Conservation (phyloP, 805 yeast genomes). For the Metschnikowia arizonensis region DNA sequence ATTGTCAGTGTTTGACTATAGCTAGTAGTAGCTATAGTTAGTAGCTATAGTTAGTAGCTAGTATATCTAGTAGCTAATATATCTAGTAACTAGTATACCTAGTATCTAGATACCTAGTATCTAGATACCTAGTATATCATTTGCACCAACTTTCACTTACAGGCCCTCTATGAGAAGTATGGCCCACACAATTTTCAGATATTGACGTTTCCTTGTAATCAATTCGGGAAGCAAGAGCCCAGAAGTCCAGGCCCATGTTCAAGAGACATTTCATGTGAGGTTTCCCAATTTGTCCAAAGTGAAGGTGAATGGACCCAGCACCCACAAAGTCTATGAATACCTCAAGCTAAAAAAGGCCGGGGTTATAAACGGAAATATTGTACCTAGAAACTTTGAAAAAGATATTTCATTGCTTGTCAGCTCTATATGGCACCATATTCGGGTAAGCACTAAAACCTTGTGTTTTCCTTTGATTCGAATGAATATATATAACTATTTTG, state of each 20-base stretch:
- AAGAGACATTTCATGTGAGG: conserved; percentile 26
- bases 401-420: conserved; percentile 18
- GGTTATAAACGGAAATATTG: conserved; percentile 45
- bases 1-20: too few relatives aligned
- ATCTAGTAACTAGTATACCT: too few relatives aligned
- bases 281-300: conserved; percentile 38
- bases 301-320: conserved; percentile 34
- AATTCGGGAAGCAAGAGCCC: conserved; percentile 80
- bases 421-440: conserved; percentile 2
- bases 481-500: conserved; percentile 1
- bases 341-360: conserved; percentile 28
- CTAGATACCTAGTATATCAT: too few relatives aligned
- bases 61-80: too few relatives aligned
- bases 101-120: too few relatives aligned
- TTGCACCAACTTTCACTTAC: conserved; percentile 66
- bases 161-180: conserved; percentile 62
- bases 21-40: too few relatives aligned
- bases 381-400: conserved; percentile 56
- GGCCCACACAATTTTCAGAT: conserved; percentile 59
- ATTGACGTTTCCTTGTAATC: conserved; percentile 89
- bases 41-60: too few relatives aligned
- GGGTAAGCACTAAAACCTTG: background rate
- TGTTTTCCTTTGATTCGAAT: background rate
- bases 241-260: conserved; percentile 21
- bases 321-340: conserved; percentile 27